Evolutionary conservation across 2,329 filamentous ascomycete species (phyloP).

Genomic region (Sphaerulina vaccinii): DNA sequence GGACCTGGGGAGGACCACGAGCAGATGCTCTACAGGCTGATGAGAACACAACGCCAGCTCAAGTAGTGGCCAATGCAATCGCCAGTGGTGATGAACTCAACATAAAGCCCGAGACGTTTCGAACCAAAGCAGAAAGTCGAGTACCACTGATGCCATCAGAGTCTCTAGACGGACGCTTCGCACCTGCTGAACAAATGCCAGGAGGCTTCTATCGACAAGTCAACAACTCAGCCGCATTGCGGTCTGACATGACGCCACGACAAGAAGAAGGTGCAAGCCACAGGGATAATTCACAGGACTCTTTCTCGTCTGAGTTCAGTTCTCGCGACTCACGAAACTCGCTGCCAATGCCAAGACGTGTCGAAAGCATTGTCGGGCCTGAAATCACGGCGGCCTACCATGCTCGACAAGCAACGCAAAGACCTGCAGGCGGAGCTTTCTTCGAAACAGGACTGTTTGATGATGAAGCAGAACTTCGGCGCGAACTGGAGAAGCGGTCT

Average conservation of each 20-base stretch:
- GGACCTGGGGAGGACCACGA: slow-evolving; percentile 92
- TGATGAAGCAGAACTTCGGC: not conserved
- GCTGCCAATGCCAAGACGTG: slow-evolving; percentile 64
- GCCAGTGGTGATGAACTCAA: slow-evolving; percentile 83
- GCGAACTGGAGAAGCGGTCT: slow-evolving; percentile 5
- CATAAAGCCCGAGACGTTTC: slow-evolving; percentile 82
- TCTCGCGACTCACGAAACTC: slow-evolving; percentile 50
- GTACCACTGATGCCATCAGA: slow-evolving; percentile 68
- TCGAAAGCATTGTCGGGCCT: slow-evolving; percentile 72
- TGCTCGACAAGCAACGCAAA: slow-evolving; percentile 58
- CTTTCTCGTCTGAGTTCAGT: slow-evolving; percentile 66
- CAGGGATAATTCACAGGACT: slow-evolving; percentile 42
- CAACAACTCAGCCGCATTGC: slow-evolving; percentile 65
- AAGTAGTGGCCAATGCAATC: slow-evolving; percentile 81
- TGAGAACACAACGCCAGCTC: slow-evolving; percentile 69
- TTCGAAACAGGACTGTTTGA: slow-evolving; percentile 39
- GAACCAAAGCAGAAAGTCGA: slow-evolving; percentile 53
- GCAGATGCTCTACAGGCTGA: slow-evolving; percentile 84
- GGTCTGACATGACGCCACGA: slow-evolving; percentile 49
- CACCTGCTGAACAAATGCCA: slow-evolving; percentile 65
- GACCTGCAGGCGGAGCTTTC: slow-evolving; percentile 45
- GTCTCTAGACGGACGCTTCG: slow-evolving; percentile 75
- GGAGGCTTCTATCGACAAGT: slow-evolving; percentile 68
- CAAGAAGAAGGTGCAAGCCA: slow-evolving; percentile 34
- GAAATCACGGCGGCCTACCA: slow-evolving; percentile 74